A percentile compares a stretch with the other conserved stretches of the same genome.
Conservation (phyloP, 148 eudicot genomes). For the Dysphania ambrosioides region DNA sequence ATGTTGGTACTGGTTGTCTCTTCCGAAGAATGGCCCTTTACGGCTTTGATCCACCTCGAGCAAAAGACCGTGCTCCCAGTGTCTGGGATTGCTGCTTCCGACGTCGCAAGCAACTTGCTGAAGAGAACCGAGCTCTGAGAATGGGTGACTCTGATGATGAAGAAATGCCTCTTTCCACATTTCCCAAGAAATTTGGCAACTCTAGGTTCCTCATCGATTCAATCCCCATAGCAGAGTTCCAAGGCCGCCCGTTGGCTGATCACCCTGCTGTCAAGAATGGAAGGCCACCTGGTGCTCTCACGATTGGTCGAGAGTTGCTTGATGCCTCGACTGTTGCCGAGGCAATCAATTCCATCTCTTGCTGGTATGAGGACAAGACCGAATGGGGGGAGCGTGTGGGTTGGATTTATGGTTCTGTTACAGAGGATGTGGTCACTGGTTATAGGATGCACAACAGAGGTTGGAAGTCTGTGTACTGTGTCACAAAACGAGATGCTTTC, state of each 20-base stretch:
- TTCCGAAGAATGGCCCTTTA: conserved; percentile 80
- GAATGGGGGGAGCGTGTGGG: conserved; percentile 93
- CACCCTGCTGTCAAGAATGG: conserved; percentile 90
- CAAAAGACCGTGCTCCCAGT: conserved; percentile 63
- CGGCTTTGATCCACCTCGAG: conserved; percentile 87
- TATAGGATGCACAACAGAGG: conserved; percentile 94
- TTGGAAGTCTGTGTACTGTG: conserved; percentile 85
- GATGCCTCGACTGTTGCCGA: conserved; percentile 83
- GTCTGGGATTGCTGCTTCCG: conserved; percentile 60
- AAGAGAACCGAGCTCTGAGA: conserved; percentile 67
- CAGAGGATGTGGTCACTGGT: conserved; percentile 94
- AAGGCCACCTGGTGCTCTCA: conserved; percentile 86
- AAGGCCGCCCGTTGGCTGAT: conserved; percentile 87
- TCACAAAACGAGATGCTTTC: conserved; percentile 81
- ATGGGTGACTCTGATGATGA: conserved; percentile 80
- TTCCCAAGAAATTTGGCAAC: conserved; percentile 83
- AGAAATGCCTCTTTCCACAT: conserved; percentile 62
- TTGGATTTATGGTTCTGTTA: conserved; percentile 93
- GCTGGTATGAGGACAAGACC: conserved; percentile 96
- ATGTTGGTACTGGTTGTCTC: conserved; percentile 93
- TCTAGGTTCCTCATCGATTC: conserved; percentile 71
- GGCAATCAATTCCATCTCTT: conserved; percentile 78
- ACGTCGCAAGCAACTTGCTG: conserved; percentile 46
- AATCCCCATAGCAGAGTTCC: conserved; percentile 80
- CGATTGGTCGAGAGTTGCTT: conserved; percentile 70